phyloP scores from a whole-genome alignment of 2,329 filamentous ascomycete genomes.

The Trichoderma sp. region DNA sequence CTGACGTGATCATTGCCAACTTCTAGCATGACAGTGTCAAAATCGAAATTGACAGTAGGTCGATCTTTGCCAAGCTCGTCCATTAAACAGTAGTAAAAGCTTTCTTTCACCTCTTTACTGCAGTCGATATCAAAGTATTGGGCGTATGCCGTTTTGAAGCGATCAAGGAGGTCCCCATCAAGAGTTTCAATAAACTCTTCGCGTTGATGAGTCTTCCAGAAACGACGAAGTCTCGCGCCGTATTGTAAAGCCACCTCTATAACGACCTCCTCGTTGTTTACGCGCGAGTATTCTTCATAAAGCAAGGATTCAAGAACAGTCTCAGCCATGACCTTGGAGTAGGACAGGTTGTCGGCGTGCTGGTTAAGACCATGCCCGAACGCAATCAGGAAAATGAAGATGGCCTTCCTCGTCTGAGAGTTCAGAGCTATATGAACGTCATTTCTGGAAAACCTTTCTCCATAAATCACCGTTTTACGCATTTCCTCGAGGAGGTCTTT shows the following conservation, averaged over 20 bases:
- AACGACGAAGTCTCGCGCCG: neutral
- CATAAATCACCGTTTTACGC: neutral
- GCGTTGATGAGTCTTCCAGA: neutral
- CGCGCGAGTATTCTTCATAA: neutral
- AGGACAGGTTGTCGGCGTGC: constrained; percentile 26
- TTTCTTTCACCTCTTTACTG: constrained; percentile 20
- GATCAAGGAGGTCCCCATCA: neutral
- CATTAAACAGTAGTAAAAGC: constrained; percentile 42
- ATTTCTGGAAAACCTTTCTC: neutral
- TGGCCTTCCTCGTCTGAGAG: constrained; percentile 33
- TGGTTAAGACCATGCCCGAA: constrained; percentile 42
- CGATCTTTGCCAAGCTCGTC: constrained; percentile 36
- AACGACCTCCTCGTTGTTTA: neutral
- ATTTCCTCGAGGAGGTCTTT: neutral
- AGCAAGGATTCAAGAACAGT: neutral
- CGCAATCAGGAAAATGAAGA: constrained; percentile 44
- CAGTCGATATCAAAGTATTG: neutral
- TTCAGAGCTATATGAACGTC: constrained; percentile 29
- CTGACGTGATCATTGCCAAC: constrained; percentile 32
- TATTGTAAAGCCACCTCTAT: neutral
- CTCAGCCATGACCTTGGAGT: neutral
- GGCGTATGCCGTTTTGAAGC: neutral
- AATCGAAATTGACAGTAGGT: constrained; percentile 35
- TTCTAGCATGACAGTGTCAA: constrained; percentile 37
- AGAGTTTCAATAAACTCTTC: neutral